Base-by-base conservation (phyloP, 139 green algal genomes). In the Tetratostichococcus sp. region DNA sequence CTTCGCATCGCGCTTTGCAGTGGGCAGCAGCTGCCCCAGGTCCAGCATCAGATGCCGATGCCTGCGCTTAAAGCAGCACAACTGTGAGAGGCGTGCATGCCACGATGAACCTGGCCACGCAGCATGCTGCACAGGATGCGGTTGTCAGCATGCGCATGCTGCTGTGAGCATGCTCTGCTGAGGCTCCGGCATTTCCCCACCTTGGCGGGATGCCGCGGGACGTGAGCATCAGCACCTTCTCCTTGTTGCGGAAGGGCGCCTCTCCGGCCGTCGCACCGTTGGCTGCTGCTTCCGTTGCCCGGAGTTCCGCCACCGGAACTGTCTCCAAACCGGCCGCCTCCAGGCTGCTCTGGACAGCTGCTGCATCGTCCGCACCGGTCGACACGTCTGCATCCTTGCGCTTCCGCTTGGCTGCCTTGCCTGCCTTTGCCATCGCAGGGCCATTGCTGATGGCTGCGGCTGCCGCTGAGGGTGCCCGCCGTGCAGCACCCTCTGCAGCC, bases 1-100 rank as follows among this genome's bases (percentile, higher is more conserved):
- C 83, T 99, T 99, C 30, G 84, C 73, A 75, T 99, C 96, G 42
- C 93, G 94, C 78, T 99, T 99, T 84, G 76, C 79, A 84, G 98
- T 93, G 1, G 96, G 96, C 32, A 99, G 79, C 72, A 99, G 79
- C 68, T 88, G 71, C 5, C 90, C 68, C 16, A 98, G 59, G 87
- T 99, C 96, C 62, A 88, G 77, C 91, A 98, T 93, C 19, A 99
- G 78, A 83, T 99, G 96, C 0, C 96, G 85, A 66, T 89, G 96
- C 75, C 94, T 96, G 83, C 34, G 43, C n/a, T n/a, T 8, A 31
- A 67, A 31, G 26, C 19, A 32, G 25, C 25, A 65, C 21, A 58
- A 34, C 35, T 67, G 39, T n/a, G n/a, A n/a, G n/a, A n/a, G n/a
- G n/a, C n/a, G n/a, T n/a, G n/a, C n/a, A n/a, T n/a, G n/a, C n/a